These are phyloP conservation scores for Neonectria magnoliae DNA, from an alignment of 2,329 filamentous ascomycete genomes.

Conservation along the genomic window DNA sequence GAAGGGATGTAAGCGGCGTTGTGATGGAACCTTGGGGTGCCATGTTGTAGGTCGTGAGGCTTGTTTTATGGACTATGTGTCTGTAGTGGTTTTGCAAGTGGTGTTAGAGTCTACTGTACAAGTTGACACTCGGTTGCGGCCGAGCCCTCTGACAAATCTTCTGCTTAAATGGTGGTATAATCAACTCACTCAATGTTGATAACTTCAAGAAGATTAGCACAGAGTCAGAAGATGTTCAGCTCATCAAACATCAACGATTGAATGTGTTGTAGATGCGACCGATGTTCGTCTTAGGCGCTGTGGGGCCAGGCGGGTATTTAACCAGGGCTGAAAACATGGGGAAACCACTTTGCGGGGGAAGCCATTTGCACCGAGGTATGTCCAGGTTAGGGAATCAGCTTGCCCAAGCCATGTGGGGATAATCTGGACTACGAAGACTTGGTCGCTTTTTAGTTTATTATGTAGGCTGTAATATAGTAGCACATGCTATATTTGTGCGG, in stretches of 20 bases:
- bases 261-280: not conserved
- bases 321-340: constrained; percentile 27
- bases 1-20: constrained; percentile 80
- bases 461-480: not conserved
- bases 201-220: not conserved
- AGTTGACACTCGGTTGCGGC: not conserved
- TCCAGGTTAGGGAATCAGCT: constrained; percentile 46
- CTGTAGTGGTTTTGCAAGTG: constrained; percentile 6
- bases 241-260: not conserved
- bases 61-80: not conserved
- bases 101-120: not conserved
- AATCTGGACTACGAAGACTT: not conserved
- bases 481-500: not conserved
- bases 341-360: constrained; percentile 43
- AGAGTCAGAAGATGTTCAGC: not conserved
- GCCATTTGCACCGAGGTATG: constrained; percentile 17
- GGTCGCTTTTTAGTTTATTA: not conserved
- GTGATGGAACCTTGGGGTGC: constrained; percentile 66
- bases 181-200: not conserved
- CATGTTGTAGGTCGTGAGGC: constrained; percentile 46
- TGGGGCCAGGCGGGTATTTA: constrained; percentile 14
- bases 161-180: too few relatives aligned
- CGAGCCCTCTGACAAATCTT: not conserved
- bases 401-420: constrained; percentile 23
- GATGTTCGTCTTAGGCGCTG: not conserved